Conservation (phyloP, 441 rosid genomes). For the Pelargonium citronellum region DNA sequence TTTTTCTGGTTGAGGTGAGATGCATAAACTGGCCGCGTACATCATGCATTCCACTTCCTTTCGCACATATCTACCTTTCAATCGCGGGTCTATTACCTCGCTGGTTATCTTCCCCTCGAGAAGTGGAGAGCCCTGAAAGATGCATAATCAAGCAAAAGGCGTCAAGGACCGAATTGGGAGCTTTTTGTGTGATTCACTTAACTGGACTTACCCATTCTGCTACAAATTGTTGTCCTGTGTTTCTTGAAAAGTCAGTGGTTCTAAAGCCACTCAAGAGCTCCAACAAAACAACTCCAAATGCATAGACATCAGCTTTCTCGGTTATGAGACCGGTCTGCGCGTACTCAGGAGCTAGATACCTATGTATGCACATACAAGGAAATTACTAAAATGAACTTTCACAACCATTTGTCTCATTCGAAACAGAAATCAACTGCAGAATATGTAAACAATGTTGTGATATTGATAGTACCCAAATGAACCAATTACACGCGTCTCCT, state of each 20-base stretch:
- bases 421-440: too few relatives aligned
- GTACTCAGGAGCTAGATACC: conserved; percentile 56
- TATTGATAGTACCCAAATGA: conserved; percentile 40
- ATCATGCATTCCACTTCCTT: conserved; percentile 40
- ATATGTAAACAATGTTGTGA: not conserved
- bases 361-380: conserved; percentile 10
- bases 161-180: too few relatives aligned
- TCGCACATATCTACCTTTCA: conserved; percentile 25
- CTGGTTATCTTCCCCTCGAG: conserved; percentile 27
- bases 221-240: conserved; percentile 39
- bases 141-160: not conserved
- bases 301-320: conserved; percentile 50
- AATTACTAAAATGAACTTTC: too few relatives aligned
- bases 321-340: conserved; percentile 44
- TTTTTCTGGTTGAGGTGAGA: conserved; percentile 34
- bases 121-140: conserved; percentile 37
- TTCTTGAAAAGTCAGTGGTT: conserved; percentile 41
- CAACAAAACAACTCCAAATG: conserved; percentile 44
- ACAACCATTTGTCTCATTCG: too few relatives aligned
- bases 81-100: conserved; percentile 35
- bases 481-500: conserved; percentile 42
- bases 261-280: conserved; percentile 44
- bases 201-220: conserved; percentile 37
- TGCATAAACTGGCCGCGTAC: conserved; percentile 42
- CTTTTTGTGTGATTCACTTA: not conserved